A percentile compares a stretch with the other conserved stretches of the same genome.
Conservation (phyloP, 129 eudicot species). For the Lonicera japonica region DNA sequence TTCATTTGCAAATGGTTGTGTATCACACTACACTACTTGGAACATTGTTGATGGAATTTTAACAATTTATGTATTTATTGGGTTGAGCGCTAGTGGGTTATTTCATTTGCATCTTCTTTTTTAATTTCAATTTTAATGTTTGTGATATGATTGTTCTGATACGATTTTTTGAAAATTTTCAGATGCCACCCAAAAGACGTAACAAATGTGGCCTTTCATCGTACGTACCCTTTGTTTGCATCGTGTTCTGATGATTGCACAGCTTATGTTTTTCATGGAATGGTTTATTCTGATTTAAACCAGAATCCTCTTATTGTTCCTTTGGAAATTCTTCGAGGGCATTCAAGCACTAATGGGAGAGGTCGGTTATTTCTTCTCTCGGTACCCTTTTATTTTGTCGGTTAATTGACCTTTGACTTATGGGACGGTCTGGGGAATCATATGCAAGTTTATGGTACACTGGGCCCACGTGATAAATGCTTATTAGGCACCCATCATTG, state of each 20-base stretch:
- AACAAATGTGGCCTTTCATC: conserved; percentile 73
- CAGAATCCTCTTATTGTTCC: conserved; percentile 92
- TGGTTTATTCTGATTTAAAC: conserved; percentile 90
- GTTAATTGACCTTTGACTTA: no score
- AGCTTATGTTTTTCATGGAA: conserved; percentile 91
- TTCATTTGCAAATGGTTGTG: no score
- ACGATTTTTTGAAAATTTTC: conserved; percentile 12
- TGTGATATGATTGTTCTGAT: background rate
- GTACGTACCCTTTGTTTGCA: conserved; percentile 86
- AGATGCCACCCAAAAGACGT: conserved; percentile 81
- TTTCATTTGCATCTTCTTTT: background rate
- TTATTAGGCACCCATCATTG: no score
- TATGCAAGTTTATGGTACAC: no score
- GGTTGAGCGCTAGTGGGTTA: no score
- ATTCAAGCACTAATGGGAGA: conserved; percentile 60
- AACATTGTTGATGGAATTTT: no score
- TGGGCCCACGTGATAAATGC: no score
- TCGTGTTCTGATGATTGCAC: conserved; percentile 88
- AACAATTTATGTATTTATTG: no score
- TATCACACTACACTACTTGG: no score
- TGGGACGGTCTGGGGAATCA: no score
- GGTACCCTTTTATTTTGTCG: background rate
- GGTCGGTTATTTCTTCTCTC: conserved; percentile 35
- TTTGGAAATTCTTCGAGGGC: conserved; percentile 80
- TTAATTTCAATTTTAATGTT: background rate